Evolutionary conservation across 2,329 filamentous ascomycete genomes (phyloP).

Genomic region (Calonectria pteridis): DNA sequence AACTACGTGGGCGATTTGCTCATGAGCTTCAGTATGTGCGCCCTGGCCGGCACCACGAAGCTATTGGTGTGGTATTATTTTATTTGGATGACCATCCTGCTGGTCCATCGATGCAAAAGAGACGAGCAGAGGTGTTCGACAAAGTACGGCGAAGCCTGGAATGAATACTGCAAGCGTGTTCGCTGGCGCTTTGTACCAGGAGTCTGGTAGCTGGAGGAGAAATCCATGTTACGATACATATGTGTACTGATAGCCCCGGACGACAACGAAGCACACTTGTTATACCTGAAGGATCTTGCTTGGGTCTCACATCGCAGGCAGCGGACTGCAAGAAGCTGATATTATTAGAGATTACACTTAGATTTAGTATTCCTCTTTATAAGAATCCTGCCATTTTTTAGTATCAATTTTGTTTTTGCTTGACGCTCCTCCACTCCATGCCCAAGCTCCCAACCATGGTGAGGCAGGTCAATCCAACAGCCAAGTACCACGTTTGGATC

Average conservation of each 20-base stretch:
- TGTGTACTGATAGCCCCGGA: not conserved
- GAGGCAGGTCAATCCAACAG: not conserved
- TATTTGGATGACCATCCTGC: slow-evolving; percentile 57
- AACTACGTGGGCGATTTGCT: slow-evolving; percentile 47
- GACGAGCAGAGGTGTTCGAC: slow-evolving; percentile 58
- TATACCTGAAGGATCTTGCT: not conserved
- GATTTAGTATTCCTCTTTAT: not conserved
- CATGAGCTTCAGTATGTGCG: slow-evolving; percentile 55
- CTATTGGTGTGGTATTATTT: slow-evolving; percentile 60
- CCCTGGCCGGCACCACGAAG: slow-evolving; percentile 52
- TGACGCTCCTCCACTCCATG: not conserved
- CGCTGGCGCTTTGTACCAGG: slow-evolving; percentile 56
- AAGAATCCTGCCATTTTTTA: not conserved
- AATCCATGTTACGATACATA: not conserved
- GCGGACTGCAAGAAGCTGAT: not conserved
- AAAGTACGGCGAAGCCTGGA: slow-evolving; percentile 61
- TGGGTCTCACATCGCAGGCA: not conserved
- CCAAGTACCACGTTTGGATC: not conserved
- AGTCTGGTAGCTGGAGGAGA: slow-evolving; percentile 36
- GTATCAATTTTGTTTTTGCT: not conserved
- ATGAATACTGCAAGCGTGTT: slow-evolving; percentile 56
- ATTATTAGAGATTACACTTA: not conserved
- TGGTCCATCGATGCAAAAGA: slow-evolving; percentile 59
- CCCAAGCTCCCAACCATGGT: not conserved
- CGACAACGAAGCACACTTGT: not conserved